Evolutionary conservation across 2,329 filamentous ascomycete species (phyloP).

Genomic region (Xylaria sp.): DNA sequence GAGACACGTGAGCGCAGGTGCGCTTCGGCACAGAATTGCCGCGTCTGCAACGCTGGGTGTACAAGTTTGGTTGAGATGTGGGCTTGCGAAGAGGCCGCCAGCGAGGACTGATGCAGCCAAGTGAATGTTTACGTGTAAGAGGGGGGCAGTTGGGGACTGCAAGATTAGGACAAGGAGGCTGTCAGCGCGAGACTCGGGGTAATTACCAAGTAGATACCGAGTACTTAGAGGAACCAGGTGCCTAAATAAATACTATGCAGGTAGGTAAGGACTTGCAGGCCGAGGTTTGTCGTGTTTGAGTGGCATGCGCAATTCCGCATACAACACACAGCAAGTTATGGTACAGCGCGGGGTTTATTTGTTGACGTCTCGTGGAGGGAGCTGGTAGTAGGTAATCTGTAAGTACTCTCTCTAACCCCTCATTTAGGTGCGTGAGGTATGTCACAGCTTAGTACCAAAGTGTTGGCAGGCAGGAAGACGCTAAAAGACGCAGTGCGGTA

Average conservation of each 20-base stretch:
- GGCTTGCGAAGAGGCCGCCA: conserved; percentile 26
- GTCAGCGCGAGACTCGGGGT: too few relatives aligned
- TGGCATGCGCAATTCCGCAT: background rate
- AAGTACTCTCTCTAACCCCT: background rate
- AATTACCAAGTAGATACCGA: too few relatives aligned
- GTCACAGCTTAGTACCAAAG: background rate
- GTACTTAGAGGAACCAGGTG: too few relatives aligned
- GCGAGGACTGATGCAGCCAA: conserved; percentile 34
- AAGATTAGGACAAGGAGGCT: background rate
- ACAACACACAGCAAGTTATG: background rate
- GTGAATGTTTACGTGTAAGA: conserved; percentile 6
- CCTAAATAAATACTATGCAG: too few relatives aligned
- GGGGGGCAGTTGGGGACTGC: background rate
- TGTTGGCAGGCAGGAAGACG: background rate
- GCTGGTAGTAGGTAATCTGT: background rate
- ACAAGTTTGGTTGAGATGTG: conserved; percentile 23
- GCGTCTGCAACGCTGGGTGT: conserved; percentile 16
- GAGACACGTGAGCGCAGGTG: conserved; percentile 26
- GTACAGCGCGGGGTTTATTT: conserved; percentile 3
- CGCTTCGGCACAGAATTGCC: conserved; percentile 35
- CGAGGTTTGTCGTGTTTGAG: background rate
- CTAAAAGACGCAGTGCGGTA: conserved; percentile 21
- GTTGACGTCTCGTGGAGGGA: background rate
- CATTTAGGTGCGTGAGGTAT: background rate
- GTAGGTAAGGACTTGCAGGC: background rate